Percentiles rank a stretch among this genome's conserved stretches.
phyloP scores from a whole-genome alignment of 768 basidiomycete genomes.

The Hortiboletus campestris region DNA sequence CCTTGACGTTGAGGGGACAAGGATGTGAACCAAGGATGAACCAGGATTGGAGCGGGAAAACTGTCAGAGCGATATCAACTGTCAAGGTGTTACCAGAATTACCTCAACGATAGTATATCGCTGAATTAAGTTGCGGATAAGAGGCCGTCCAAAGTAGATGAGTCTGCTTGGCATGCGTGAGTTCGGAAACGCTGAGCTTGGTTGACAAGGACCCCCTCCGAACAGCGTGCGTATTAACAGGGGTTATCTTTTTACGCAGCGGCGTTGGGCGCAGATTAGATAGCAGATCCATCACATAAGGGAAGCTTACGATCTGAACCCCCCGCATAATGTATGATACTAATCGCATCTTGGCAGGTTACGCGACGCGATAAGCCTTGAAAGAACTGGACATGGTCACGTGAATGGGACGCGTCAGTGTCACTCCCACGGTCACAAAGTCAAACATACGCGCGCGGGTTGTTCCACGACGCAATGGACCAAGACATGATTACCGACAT shows the following conservation, averaged over 20 bases:
- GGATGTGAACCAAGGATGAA: background rate
- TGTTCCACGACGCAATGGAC: constrained; percentile 10
- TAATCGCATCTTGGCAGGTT: too few species aligned
- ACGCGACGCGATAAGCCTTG: too few species aligned
- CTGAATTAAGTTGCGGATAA: constrained; percentile 11
- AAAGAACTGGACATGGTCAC: constrained; percentile 15
- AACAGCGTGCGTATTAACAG: background rate
- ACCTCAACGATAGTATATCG: background rate
- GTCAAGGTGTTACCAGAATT: constrained; percentile 13
- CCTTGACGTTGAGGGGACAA: background rate
- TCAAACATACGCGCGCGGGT: constrained; percentile 4
- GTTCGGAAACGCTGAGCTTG: constrained; percentile 12
- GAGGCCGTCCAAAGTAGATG: background rate
- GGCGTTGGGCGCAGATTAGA: too few species aligned
- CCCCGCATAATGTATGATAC: too few species aligned
- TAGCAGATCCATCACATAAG: constrained; percentile 9
- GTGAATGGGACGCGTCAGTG: constrained; percentile 28
- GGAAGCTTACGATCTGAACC: too few species aligned
- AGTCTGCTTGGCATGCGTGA: background rate
- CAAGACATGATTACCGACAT: constrained; percentile 36
- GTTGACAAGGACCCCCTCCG: background rate
- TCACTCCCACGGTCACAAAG: constrained; percentile 22
- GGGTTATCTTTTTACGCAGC: too few species aligned
- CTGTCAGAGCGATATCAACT: constrained; percentile 4
- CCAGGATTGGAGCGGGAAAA: constrained; percentile 15